Evolutionary conservation across 192 early-diverging fungal genomes (phyloP), one percentile per base, ranked within the genome.

Genomic region (Gonapodya prolifera): DNA sequence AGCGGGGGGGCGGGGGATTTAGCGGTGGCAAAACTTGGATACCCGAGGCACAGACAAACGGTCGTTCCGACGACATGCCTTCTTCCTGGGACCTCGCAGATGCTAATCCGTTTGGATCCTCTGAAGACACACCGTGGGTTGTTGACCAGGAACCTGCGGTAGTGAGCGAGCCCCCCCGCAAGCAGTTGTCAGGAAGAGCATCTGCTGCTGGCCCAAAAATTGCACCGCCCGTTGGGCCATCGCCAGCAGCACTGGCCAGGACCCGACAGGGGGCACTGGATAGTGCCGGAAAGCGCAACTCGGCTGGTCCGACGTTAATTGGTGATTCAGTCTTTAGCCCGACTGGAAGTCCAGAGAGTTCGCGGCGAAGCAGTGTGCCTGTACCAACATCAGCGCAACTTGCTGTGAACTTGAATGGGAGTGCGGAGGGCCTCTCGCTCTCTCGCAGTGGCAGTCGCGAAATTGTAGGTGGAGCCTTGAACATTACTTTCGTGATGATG

Each of bases 1-100:
- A 73, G 71, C 71, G 71, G 32, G 71, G 71, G 32, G 71, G 71
- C 71, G 28, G 71, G 28, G 71, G 71, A 18, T 18, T 18, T 29
- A 8, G 32, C 2, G 71, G 28, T 32, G 28, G 28, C 18, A 73
- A 73, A 32, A 32, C 71, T 2, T 32, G 71, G 71, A 32, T 30
- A 29, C 71, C 71, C 13, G 71, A 2, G 29, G 71, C 18, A 32
- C 16, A 73, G 8, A 32, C 8, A 29, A 18, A 73, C 31, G 71
- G 71, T 16, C 31, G 16, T 30, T 16, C 16, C 18, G 32, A 30
- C 28, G 13, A 2, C 8, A 30, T 73, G 8, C 2, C 71, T 30
- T 2, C 2, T 13, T 2, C 18, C 29, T 2, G 18, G 31, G 28
- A 73, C 71, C 8, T 32, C 8, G 71, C 16, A 16, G 18, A 73